These are phyloP conservation scores for Alternaria hordeiaustralica DNA, from an alignment of 2,329 filamentous ascomycete genomes.

Conservation along the genomic window DNA sequence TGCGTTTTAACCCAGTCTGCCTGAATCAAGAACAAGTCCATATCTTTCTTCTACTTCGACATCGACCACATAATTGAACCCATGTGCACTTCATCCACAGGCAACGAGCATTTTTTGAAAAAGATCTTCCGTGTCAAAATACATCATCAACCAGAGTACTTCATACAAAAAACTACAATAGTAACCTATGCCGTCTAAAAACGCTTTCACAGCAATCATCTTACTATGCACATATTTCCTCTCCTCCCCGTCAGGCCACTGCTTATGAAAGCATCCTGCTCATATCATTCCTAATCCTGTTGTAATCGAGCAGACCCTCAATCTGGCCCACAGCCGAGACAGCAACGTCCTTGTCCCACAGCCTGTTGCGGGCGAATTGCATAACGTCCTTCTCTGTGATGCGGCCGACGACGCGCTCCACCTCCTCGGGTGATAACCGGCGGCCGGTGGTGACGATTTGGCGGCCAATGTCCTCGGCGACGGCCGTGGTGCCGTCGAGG, in stretches of 20 bases:
- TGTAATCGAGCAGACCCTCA: constrained; percentile 81
- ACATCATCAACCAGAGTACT: constrained; percentile 21
- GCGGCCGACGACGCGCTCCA: constrained; percentile 86
- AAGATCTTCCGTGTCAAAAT: constrained; percentile 36
- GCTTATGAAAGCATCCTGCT: constrained; percentile 69
- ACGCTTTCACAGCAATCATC: constrained; percentile 20
- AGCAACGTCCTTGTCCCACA: constrained; percentile 98
- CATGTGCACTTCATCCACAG: no score
- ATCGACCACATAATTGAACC: no score
- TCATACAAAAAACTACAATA: constrained; percentile 45
- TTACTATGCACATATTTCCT: constrained; percentile 15
- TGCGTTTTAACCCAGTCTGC: no score
- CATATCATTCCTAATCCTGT: constrained; percentile 82
- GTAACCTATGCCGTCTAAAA: constrained; percentile 4
- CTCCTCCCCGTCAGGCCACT: neutral
- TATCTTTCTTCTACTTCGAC: no score
- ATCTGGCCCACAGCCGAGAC: constrained; percentile 92
- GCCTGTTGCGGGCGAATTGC: constrained; percentile 90
- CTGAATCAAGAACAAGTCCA: no score
- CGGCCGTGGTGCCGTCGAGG: constrained; percentile 94
- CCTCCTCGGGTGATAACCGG: constrained; percentile 88
- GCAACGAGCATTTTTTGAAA: constrained; percentile 5
- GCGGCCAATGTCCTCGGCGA: constrained; percentile 97
- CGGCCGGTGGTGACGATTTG: constrained; percentile 98
- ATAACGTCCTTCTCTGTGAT: constrained; percentile 97